phyloP scores from a whole-genome alignment of 495 filamentous ascomycete species.

The Aspergillus diversus region DNA sequence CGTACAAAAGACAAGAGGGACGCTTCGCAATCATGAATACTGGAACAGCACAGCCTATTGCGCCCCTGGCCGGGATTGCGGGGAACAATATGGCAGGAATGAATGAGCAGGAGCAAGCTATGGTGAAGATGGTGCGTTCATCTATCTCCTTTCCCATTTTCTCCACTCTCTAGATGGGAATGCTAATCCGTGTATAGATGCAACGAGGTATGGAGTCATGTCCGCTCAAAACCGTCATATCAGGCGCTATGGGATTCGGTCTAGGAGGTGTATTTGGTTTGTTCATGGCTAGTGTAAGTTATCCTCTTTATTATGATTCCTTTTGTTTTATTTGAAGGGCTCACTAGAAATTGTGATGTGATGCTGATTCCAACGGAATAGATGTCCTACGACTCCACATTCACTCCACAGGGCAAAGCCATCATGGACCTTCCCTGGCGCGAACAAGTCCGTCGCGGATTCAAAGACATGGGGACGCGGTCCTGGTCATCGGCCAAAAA shows the following conservation, averaged over 20 bases:
- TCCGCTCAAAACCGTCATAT: constrained; percentile 77
- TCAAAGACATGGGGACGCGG: constrained; percentile 90
- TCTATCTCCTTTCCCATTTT: background rate
- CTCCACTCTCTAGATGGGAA: background rate
- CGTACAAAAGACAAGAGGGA: constrained; percentile 20
- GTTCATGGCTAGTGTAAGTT: constrained; percentile 88
- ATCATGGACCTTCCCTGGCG: constrained; percentile 74
- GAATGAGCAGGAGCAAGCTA: constrained; percentile 56
- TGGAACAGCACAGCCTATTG: constrained; percentile 10
- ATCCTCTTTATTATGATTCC: background rate
- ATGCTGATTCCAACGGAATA: constrained; percentile 32
- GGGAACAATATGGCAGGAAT: constrained; percentile 41
- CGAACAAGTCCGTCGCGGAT: constrained; percentile 79
- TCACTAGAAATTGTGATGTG: background rate
- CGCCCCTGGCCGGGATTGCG: constrained; percentile 29
- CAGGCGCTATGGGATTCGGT: constrained; percentile 85
- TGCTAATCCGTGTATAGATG: constrained; percentile 56
- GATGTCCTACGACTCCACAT: constrained; percentile 91
- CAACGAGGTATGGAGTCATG: constrained; percentile 86
- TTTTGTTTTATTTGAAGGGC: background rate
- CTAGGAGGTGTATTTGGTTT: constrained; percentile 91
- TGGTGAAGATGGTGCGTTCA: constrained; percentile 54
- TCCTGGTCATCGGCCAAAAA: constrained; percentile 89
- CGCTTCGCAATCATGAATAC: constrained; percentile 3
- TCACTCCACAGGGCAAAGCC: constrained; percentile 63